Percentiles rank a stretch among this genome's conserved stretches.
These are phyloP conservation scores for Daedalea quercina DNA, from an alignment of 768 basidiomycete genomes.

Conservation along the genomic window DNA sequence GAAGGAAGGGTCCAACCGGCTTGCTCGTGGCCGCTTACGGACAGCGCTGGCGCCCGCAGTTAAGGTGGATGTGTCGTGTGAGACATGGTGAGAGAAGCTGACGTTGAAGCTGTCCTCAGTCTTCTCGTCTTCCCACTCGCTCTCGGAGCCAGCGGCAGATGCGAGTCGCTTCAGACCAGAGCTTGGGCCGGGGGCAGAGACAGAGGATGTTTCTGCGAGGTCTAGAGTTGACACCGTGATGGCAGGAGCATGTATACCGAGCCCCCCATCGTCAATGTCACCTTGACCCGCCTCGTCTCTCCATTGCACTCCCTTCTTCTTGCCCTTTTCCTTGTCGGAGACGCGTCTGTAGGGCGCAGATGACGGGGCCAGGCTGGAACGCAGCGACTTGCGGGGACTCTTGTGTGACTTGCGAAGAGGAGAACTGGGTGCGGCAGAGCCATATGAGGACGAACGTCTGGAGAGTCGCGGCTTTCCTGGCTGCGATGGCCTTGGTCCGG, in stretches of 20 bases:
- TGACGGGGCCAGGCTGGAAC: constrained; percentile 44
- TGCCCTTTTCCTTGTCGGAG: constrained; percentile 57
- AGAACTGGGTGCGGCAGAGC: constrained; percentile 26
- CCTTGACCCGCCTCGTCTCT: constrained; percentile 82
- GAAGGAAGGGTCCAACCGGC: constrained; percentile 65
- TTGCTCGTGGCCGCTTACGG: constrained; percentile 48
- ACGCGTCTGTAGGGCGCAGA: constrained; percentile 56
- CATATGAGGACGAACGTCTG: constrained; percentile 39
- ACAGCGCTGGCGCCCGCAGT: constrained; percentile 9
- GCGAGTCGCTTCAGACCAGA: constrained; percentile 9
- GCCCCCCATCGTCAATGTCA: constrained; percentile 59
- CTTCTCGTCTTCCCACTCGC: constrained; percentile 88
- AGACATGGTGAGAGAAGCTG: constrained; percentile 35
- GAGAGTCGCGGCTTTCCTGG: constrained; percentile 26
- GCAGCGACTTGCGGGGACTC: constrained; percentile 61
- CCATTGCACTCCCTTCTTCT: constrained; percentile 81
- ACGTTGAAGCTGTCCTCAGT: constrained; percentile 70
- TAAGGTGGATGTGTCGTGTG: constrained; percentile 6
- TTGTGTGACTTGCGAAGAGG: constrained; percentile 32
- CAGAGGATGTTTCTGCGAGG: constrained; percentile 19
- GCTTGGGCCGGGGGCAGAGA: constrained; percentile 13
- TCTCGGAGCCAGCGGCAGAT: constrained; percentile 52
- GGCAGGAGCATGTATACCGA: constrained; percentile 9
- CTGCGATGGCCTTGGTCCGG: constrained; percentile 36
- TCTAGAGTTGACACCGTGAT: constrained; percentile 14